Base-by-base conservation (phyloP, 164 flowering plant species). In the Aristolochia contorta region DNA sequence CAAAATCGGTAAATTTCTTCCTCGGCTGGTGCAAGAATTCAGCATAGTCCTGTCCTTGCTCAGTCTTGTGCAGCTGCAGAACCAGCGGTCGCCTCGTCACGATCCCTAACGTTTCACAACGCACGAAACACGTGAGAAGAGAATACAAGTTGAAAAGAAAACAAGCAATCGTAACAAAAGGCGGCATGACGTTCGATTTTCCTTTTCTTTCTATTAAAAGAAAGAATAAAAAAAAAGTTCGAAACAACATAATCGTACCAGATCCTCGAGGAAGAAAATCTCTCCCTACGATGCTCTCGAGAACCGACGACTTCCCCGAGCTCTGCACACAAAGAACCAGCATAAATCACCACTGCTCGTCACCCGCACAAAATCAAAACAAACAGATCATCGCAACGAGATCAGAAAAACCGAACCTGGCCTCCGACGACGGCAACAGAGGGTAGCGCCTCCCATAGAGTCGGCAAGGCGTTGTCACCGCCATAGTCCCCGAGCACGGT, bases 391-490 rank as follows among this genome's bases (percentile, higher is more conserved):
- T 14, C 4, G 15, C 2, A 56, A 55, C 1, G 22, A 63, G 37
- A 57, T 25, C 3, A 20, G 33, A 54, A 18, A 47, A 27, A 47
- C 7, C 19, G 58, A 41, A 86, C 96, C 96, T 89, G 97, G 47
- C 97, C 97, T 52, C 97, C 97, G 51, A 90, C 97, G 51, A 90
- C 97, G 62, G 95, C 95, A 13, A 90, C 91, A 21, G 95, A 75
- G 45, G 97, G 97, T 23, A 90, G 92, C 60, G 92, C 81, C 62
- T 87, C 97, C 95, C 95, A 85, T 6, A 90, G 93, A 56, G 97
- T 84, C 21, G 91, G 80, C 61, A 85, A 76, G 12, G 87, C 61
- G 70, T 58, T 52, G 51, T 78, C 83, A 19, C 76, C 86, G 46
- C 87, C 90, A 45, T 93, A 13, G 49, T 84, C 89, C 6, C 86